Base-by-base conservation (phyloP, 139 green algal genomes). In the Chlorella vulgaris region DNA sequence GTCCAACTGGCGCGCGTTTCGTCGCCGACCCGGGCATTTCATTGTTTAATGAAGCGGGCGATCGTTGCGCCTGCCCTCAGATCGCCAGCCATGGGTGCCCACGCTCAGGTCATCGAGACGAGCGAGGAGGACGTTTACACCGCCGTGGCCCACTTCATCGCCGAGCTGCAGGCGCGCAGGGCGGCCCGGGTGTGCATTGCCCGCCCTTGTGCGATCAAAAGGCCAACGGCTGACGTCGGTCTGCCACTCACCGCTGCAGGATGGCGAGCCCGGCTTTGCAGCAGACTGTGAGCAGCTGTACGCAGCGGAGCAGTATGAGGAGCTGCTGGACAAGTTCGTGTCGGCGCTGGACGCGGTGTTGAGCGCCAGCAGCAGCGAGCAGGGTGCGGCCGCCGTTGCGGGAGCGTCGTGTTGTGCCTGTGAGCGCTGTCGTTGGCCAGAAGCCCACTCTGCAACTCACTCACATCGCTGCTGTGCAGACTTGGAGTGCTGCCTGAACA, bases 51-150 rank as follows among this genome's bases (percentile, higher is more conserved):
- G 13, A 58, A 10, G 47, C 10, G 47, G 13, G 47, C n/a, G n/a
- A n/a, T n/a, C n/a, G n/a, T n/a, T n/a, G n/a, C n/a, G n/a, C n/a
- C n/a, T n/a, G n/a, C n/a, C 47, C 15, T 10, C 47, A 55, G 47
- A 10, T n/a, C 55, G 8, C 18, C 55, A 31, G n/a, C 22, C 42
- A 78, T 78, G 70, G 70, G 62, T 60, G 60, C 60, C 39, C 42
- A 69, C 40, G 76, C 83, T 2, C 79, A 86, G 38, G 82, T 91
- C 5, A 83, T 91, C 39, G 84, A 89, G 51, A 91, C 83, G 21
- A 88, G 80, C 18, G 88, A 91, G 74, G 86, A 91, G 38, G 88
- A 91, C 42, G 84, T 81, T n/a, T 89, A 78, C 51, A 29, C 84
- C 42, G 88, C 83, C 6, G 81, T 89, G 10, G 88, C 81, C 5